These are phyloP conservation scores for Prunus mira DNA, from an alignment of 306 rosid species.

Conservation along the genomic window DNA sequence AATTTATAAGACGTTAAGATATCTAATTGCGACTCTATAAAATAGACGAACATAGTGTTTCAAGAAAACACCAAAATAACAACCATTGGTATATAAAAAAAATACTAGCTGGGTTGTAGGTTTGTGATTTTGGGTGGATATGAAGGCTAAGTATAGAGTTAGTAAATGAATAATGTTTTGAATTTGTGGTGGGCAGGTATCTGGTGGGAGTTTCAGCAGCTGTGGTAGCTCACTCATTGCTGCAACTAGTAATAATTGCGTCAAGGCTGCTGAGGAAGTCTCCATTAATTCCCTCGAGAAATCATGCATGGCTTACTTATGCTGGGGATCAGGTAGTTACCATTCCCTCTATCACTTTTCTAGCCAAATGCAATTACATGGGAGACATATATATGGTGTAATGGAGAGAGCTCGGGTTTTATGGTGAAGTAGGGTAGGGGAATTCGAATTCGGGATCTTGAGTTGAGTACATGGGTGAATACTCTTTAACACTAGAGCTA, in stretches of 20 bases:
- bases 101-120: no score
- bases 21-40: no score
- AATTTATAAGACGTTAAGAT: no score
- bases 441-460: neutral
- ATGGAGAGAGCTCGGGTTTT: neutral
- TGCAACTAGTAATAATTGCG: constrained; percentile 63
- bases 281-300: constrained; percentile 64
- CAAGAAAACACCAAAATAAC: no score
- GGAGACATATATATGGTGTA: neutral
- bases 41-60: no score
- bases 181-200: constrained; percentile 51
- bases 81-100: no score
- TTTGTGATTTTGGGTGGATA: no score
- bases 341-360: neutral
- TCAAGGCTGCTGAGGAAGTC: constrained; percentile 56
- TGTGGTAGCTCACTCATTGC: constrained; percentile 66
- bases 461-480: neutral
- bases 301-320: constrained; percentile 76
- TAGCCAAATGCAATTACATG: neutral
- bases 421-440: neutral
- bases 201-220: constrained; percentile 75
- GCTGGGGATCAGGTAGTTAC: constrained; percentile 80
- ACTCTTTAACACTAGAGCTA: neutral
- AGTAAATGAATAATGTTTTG: neutral
- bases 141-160: no score